phyloP scores from a whole-genome alignment of 2,329 filamentous ascomycete genomes.

The Fusarium tuaranense region DNA sequence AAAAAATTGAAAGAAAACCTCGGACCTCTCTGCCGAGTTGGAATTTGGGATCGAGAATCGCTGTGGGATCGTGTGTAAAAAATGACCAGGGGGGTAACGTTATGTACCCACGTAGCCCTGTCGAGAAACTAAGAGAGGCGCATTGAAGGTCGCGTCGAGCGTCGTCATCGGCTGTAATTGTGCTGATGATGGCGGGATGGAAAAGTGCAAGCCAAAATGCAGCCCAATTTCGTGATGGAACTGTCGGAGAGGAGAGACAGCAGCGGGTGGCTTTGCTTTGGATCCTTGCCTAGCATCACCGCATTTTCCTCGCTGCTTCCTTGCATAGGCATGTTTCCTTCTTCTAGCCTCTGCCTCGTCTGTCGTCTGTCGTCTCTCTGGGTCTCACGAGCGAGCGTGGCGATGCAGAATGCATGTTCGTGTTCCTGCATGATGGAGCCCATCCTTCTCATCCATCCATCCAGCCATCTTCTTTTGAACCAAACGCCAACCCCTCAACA shows the following conservation, averaged over 20 bases:
- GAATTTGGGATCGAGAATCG: slow-evolving; percentile 31
- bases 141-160: slow-evolving; percentile 33
- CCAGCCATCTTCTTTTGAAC: slow-evolving; percentile 15
- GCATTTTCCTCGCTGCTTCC: background rate
- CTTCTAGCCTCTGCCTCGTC: background rate
- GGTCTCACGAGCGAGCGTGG: slow-evolving; percentile 1
- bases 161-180: slow-evolving; percentile 35
- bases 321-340: background rate
- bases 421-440: slow-evolving; percentile 14
- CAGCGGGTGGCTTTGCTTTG: background rate
- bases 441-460: slow-evolving; percentile 8
- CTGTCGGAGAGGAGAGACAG: background rate
- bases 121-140: slow-evolving; percentile 7
- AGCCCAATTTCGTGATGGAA: background rate
- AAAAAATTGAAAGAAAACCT: slow-evolving; percentile 4
- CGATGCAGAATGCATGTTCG: slow-evolving; percentile 18
- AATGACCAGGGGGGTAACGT: slow-evolving; percentile 15
- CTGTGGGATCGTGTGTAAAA: slow-evolving; percentile 18
- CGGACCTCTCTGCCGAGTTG: background rate
- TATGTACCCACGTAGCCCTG: slow-evolving; percentile 10
- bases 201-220: background rate
- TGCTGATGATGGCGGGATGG: slow-evolving; percentile 5
- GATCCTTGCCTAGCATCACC: background rate
- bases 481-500: slow-evolving; percentile 16
- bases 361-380: background rate